phyloP scores from a whole-genome alignment of 441 rosid species.

The Hura crepitans region DNA sequence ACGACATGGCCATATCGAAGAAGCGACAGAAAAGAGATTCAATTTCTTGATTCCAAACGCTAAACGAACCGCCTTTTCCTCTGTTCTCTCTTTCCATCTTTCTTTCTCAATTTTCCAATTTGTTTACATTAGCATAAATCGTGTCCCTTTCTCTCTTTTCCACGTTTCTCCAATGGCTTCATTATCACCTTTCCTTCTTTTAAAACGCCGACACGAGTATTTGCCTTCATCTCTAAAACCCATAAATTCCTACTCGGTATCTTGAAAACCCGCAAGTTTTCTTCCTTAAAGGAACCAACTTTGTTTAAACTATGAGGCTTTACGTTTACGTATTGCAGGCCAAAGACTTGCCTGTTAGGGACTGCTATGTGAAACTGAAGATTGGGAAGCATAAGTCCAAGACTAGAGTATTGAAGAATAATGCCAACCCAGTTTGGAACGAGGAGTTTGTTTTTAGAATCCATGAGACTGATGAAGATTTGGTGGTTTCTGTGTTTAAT shows the following conservation, averaged over 20 bases:
- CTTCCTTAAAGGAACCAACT: background rate
- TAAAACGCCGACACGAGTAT: conserved; percentile 2
- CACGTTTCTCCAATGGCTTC: conserved; percentile 37
- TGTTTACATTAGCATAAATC: background rate
- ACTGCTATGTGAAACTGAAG: conserved; percentile 51
- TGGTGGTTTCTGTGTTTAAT: conserved; percentile 48
- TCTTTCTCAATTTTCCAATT: background rate
- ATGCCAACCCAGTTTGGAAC: conserved; percentile 55
- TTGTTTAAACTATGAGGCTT: conserved; percentile 53
- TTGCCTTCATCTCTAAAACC: background rate
- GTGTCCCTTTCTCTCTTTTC: conserved; percentile 27
- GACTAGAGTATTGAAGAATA: conserved; percentile 44
- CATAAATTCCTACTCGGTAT: background rate
- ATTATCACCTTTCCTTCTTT: conserved; percentile 6
- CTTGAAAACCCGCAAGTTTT: conserved; percentile 14
- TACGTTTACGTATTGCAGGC: conserved; percentile 69
- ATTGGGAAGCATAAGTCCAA: conserved; percentile 59
- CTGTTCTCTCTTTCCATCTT: background rate
- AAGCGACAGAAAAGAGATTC: background rate
- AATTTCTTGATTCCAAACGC: conserved; percentile 1
- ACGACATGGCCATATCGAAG: background rate
- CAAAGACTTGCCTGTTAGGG: conserved; percentile 48
- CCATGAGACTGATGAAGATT: conserved; percentile 37
- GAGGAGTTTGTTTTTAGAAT: conserved; percentile 69
- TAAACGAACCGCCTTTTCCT: conserved; percentile 8